These are phyloP conservation scores for Xylaria digitata DNA, from an alignment of 2,329 filamentous ascomycete species.

Conservation along the genomic window DNA sequence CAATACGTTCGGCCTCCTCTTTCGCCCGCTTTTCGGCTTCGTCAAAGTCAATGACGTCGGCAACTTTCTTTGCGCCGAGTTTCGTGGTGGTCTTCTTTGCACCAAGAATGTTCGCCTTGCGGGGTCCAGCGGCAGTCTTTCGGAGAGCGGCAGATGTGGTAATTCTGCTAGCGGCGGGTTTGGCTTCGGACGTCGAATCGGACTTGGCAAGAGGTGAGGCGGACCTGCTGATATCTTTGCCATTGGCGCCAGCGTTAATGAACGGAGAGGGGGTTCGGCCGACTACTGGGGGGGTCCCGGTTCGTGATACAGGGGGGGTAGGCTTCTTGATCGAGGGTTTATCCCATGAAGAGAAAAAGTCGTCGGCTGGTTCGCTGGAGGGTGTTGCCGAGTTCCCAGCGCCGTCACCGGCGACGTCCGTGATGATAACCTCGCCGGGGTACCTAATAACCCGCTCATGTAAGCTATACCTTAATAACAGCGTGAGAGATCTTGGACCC, in stretches of 20 bases:
- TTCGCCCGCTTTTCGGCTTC: constrained; percentile 97
- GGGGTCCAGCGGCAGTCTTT: constrained; percentile 76
- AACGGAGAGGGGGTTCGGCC: constrained; percentile 91
- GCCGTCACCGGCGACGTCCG: constrained; percentile 71
- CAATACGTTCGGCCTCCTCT: constrained; percentile 95
- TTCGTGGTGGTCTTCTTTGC: constrained; percentile 83
- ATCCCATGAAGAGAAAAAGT: constrained; percentile 99
- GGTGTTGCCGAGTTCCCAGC: constrained; percentile 78
- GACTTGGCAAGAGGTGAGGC: constrained; percentile 82
- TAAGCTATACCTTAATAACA: constrained; percentile 7
- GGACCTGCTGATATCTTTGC: constrained; percentile 78
- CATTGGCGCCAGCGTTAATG: constrained; percentile 78
- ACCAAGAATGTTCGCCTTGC: constrained; percentile 86
- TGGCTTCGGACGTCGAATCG: constrained; percentile 64
- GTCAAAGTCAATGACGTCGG: constrained; percentile 91
- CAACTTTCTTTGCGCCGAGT: constrained; percentile 92
- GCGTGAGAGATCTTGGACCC: constrained; percentile 53
- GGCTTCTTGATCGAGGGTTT: constrained; percentile 97
- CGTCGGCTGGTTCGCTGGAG: constrained; percentile 83
- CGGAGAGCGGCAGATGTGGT: constrained; percentile 84
- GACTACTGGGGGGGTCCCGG: constrained; percentile 83
- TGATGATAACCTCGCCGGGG: constrained; percentile 86
- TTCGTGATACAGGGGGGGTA: constrained; percentile 91
- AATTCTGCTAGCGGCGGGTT: constrained; percentile 75
- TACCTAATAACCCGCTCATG: constrained; percentile 64